Conservation (phyloP, 768 basidiomycete species). For the Hypholoma fasciculare region DNA sequence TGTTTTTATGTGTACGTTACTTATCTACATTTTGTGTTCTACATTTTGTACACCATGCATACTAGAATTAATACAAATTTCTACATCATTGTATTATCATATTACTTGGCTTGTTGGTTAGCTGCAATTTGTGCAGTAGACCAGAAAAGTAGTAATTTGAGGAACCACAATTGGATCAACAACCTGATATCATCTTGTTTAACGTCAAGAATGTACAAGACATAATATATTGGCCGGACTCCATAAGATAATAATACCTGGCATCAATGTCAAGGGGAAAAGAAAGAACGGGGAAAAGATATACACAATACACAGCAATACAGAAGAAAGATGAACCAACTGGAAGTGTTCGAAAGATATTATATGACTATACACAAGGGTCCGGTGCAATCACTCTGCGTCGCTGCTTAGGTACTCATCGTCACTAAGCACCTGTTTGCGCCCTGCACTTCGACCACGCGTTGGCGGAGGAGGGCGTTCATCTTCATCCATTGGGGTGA, state of each 20-base stretch:
- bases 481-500: constrained; percentile 84
- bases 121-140: neutral
- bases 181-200: too few relatives aligned
- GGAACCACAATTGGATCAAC: too few relatives aligned
- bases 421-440: constrained; percentile 78
- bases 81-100: too few relatives aligned
- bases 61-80: too few relatives aligned
- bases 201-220: too few relatives aligned
- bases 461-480: constrained; percentile 58
- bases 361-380: neutral
- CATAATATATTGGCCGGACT: too few relatives aligned
- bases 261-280: neutral
- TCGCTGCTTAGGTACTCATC: constrained; percentile 75
- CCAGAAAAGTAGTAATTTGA: neutral
- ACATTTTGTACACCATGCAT: neutral
- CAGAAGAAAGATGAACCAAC: constrained; percentile 2
- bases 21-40: neutral
- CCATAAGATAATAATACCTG: too few relatives aligned
- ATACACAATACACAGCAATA: constrained; percentile 10
- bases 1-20: neutral
- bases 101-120: too few relatives aligned
- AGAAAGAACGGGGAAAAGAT: neutral
- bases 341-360: constrained; percentile 5
- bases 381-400: constrained; percentile 47
- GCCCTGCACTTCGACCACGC: constrained; percentile 56